A percentile compares a stretch with the other conserved stretches of the same genome.
phyloP scores from a whole-genome alignment of 257 asterid species.

The Galeopsis tetrahit region DNA sequence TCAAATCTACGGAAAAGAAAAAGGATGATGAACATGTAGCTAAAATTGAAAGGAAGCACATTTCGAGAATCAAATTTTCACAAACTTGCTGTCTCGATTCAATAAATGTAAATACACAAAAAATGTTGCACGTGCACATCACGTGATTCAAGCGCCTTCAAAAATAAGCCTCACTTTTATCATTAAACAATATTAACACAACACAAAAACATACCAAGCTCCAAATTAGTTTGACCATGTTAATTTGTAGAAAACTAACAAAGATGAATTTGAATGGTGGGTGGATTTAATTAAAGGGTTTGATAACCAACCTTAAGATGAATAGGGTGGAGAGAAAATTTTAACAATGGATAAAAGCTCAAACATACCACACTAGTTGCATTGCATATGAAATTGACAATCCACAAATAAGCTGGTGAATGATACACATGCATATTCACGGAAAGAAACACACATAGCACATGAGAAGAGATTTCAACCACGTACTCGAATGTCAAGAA shows the following conservation, averaged over 20 bases:
- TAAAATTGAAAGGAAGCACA: background rate
- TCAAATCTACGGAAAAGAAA: conserved; percentile 4
- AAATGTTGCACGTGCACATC: conserved; percentile 31
- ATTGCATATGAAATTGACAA: background rate
- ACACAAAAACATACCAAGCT: no score
- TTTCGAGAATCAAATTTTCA: conserved; percentile 11
- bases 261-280: background rate
- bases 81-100: conserved; percentile 34
- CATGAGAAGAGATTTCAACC: conserved; percentile 3
- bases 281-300: background rate
- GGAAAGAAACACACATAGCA: background rate
- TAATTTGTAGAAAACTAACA: no score
- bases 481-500: background rate
- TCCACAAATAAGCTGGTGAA: background rate
- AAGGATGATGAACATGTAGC: conserved; percentile 26
- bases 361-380: background rate
- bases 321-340: background rate
- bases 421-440: background rate
- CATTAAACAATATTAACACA: background rate
- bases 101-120: conserved; percentile 29
- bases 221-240: no score
- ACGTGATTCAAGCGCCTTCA: conserved; percentile 20
- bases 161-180: conserved; percentile 28
- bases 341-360: background rate
- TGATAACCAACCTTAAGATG: background rate